Conservation (phyloP, 192 early-diverging fungal genomes). For the Coemansia sp. region DNA sequence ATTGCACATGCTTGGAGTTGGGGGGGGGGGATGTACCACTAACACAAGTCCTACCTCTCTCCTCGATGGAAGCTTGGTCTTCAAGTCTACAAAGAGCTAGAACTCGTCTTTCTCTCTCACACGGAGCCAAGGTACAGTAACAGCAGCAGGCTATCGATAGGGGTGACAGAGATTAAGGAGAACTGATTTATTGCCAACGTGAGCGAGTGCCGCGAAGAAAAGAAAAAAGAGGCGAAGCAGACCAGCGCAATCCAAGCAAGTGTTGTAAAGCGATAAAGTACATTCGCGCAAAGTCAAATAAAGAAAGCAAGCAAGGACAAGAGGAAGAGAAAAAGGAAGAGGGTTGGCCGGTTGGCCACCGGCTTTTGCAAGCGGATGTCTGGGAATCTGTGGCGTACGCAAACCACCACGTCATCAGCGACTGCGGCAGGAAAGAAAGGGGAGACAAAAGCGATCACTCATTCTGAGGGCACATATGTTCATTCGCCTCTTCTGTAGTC, state of each 20-base stretch:
- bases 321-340: background rate
- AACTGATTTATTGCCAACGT: constrained; percentile 5
- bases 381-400: background rate
- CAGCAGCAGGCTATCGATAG: background rate
- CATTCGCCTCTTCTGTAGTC: constrained; percentile 16
- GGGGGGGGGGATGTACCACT: background rate
- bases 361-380: background rate
- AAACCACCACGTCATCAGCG: background rate
- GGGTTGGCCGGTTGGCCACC: background rate
- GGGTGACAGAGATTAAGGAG: background rate
- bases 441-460: background rate
- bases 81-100: background rate
- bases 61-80: background rate
- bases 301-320: background rate
- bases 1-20: background rate
- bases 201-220: constrained; percentile 5
- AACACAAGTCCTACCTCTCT: background rate
- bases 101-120: background rate
- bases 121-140: background rate
- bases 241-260: background rate
- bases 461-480: constrained; percentile 2
- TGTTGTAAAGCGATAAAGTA: constrained; percentile 40
- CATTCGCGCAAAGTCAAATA: constrained; percentile 43
- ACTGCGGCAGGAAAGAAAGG: background rate
- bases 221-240: constrained; percentile 2